Evolutionary conservation across 2,329 filamentous ascomycete genomes (phyloP).

Genomic region (Fusarium chlamydosporum): DNA sequence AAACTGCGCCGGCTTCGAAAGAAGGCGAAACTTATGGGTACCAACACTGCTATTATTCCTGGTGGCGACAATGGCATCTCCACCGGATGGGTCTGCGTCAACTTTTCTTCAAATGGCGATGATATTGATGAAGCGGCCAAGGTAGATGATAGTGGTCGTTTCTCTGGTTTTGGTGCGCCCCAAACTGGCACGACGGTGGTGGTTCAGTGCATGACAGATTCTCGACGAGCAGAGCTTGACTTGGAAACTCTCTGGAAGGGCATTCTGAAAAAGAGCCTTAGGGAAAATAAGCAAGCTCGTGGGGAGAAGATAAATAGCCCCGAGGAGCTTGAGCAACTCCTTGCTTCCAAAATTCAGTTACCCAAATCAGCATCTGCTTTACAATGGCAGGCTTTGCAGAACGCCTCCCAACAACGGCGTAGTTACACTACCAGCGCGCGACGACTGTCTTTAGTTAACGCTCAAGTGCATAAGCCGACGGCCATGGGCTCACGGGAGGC

Average conservation of each 20-base stretch:
- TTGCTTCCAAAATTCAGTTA: slow-evolving; percentile 54
- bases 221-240: slow-evolving; percentile 65
- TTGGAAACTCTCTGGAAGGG: slow-evolving; percentile 68
- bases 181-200: slow-evolving; percentile 67
- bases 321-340: slow-evolving; percentile 50
- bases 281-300: slow-evolving; percentile 51
- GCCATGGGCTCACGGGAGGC: neutral
- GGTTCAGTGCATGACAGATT: slow-evolving; percentile 70
- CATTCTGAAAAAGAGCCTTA: slow-evolving; percentile 56
- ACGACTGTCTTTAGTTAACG: slow-evolving; percentile 35
- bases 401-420: slow-evolving; percentile 55
- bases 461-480: no score
- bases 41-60: slow-evolving; percentile 74
- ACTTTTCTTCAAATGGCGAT: slow-evolving; percentile 79
- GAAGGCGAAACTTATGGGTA: slow-evolving; percentile 84
- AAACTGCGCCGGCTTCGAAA: slow-evolving; percentile 85
- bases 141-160: slow-evolving; percentile 66
- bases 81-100: slow-evolving; percentile 97
- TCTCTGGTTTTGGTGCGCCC: slow-evolving; percentile 81
- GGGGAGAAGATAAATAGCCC: slow-evolving; percentile 46
- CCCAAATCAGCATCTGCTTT: slow-evolving; percentile 50
- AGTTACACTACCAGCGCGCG: slow-evolving; percentile 54
- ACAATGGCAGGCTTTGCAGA: slow-evolving; percentile 56
- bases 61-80: slow-evolving; percentile 86
- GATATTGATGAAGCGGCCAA: slow-evolving; percentile 62